phyloP scores from a whole-genome alignment of 495 filamentous ascomycete genomes.

The Friedmanniomyces endolithicus region DNA sequence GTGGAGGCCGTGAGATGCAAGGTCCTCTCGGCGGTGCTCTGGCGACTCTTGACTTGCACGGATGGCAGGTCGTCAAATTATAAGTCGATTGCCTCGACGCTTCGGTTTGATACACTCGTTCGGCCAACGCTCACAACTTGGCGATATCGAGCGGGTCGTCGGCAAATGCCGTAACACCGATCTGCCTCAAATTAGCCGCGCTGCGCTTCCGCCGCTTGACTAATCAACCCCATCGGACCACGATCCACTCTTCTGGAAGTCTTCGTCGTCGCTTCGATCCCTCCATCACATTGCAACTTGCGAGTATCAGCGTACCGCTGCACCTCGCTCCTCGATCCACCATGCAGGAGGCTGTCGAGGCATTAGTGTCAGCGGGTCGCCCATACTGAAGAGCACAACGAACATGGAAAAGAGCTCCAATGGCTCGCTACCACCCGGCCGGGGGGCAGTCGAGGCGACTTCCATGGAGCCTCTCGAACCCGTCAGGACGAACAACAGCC shows the following conservation, averaged over 20 bases:
- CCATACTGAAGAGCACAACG: background rate
- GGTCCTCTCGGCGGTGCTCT: slow-evolving; percentile 46
- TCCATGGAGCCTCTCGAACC: slow-evolving; percentile 1
- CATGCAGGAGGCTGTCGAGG: background rate
- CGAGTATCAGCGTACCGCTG: background rate
- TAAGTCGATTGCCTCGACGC: slow-evolving; percentile 29
- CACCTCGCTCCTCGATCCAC: background rate
- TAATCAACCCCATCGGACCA: too few relatives aligned
- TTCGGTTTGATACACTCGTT: too few relatives aligned
- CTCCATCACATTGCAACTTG: background rate
- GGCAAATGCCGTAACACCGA: background rate
- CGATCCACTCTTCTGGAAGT: background rate
- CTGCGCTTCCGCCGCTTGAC: background rate
- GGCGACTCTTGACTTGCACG: slow-evolving; percentile 39
- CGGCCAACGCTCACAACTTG: too few relatives aligned
- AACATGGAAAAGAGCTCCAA: background rate
- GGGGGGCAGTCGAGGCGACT: background rate
- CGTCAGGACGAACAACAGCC: slow-evolving; percentile 21
- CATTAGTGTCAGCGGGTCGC: background rate
- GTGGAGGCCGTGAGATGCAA: slow-evolving; percentile 56
- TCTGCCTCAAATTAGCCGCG: background rate
- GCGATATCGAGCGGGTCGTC: too few relatives aligned
- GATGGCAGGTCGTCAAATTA: slow-evolving; percentile 52
- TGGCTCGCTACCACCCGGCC: background rate
- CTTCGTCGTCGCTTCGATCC: background rate